These are phyloP conservation scores for Nelumbo lutea DNA, from an alignment of 164 flowering plant genomes.

Conservation along the genomic window DNA sequence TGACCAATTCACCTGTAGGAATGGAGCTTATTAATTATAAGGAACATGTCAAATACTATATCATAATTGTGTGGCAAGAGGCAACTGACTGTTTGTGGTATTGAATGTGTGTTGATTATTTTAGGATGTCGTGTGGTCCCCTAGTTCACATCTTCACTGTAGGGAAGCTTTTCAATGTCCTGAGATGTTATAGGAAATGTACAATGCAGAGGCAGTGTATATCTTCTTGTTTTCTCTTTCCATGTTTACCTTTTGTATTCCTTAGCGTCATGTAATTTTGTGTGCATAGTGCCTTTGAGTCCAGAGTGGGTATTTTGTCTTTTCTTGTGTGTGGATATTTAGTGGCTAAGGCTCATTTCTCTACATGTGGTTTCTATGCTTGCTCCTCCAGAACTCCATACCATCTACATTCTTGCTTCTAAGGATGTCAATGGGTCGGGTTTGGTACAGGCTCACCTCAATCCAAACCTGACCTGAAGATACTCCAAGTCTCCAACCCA, in stretches of 20 bases:
- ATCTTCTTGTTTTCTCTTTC: no score
- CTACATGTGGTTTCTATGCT: background rate
- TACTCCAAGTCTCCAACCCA: no score
- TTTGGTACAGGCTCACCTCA: no score
- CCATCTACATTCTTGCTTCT: background rate
- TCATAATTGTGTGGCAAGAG: background rate
- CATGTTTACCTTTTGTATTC: no score
- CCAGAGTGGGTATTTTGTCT: no score
- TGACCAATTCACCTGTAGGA: background rate
- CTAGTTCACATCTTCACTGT: background rate
- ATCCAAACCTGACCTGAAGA: no score
- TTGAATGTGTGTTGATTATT: background rate
- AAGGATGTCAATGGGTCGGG: background rate
- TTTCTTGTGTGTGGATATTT: background rate
- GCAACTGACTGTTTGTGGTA: background rate
- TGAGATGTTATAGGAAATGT: background rate
- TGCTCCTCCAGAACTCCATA: background rate
- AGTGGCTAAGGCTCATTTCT: background rate
- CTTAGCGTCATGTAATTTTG: no score
- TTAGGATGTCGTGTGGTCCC: background rate
- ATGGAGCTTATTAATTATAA: no score
- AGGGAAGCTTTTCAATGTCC: conserved; percentile 1
- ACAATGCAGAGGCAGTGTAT: no score
- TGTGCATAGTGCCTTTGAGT: no score
- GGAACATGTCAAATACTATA: background rate